Percentiles rank a stretch among this genome's conserved stretches.
phyloP scores from a whole-genome alignment of 768 basidiomycete genomes.

The Hemileccinum rubropunctum region DNA sequence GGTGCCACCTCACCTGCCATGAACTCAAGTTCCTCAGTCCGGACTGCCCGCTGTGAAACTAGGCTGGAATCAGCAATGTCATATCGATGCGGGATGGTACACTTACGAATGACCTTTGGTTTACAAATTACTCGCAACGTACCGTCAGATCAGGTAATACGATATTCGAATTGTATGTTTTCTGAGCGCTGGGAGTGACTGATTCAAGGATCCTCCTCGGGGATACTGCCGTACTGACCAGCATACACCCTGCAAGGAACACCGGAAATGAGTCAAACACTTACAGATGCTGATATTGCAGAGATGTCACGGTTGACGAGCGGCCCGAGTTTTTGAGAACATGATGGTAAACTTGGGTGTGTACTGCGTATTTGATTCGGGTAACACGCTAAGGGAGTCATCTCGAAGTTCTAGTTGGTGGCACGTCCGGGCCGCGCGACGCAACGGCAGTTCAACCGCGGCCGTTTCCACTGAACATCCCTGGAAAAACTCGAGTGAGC shows the following conservation, averaged over 20 bases:
- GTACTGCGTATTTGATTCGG: too few species aligned
- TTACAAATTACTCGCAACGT: conserved; percentile 46
- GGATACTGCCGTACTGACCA: conserved; percentile 4
- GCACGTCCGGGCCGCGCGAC: too few species aligned
- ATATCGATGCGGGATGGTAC: not conserved
- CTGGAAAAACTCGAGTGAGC: too few species aligned
- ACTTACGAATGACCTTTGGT: conserved; percentile 51
- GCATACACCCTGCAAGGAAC: conserved; percentile 3
- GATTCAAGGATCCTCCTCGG: conserved; percentile 11
- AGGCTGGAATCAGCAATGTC: not conserved
- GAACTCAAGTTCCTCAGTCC: conserved; percentile 19
- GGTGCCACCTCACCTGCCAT: conserved; percentile 32
- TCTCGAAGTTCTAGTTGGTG: too few species aligned
- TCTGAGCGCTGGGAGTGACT: conserved; percentile 9
- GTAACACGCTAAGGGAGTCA: too few species aligned
- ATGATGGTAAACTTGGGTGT: too few species aligned
- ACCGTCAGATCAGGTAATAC: conserved; percentile 46
- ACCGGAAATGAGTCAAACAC: not conserved
- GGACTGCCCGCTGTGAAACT: conserved; percentile 10
- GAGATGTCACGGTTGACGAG: too few species aligned
- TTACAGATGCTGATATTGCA: too few species aligned
- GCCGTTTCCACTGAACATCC: too few species aligned
- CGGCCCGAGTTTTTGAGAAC: too few species aligned
- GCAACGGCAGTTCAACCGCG: not conserved
- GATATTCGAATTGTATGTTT: conserved; percentile 12